Percentiles rank a stretch among this genome's conserved stretches.
Evolutionary conservation across 2,329 filamentous ascomycete species (phyloP).

Genomic region (Monilinia fructicola): DNA sequence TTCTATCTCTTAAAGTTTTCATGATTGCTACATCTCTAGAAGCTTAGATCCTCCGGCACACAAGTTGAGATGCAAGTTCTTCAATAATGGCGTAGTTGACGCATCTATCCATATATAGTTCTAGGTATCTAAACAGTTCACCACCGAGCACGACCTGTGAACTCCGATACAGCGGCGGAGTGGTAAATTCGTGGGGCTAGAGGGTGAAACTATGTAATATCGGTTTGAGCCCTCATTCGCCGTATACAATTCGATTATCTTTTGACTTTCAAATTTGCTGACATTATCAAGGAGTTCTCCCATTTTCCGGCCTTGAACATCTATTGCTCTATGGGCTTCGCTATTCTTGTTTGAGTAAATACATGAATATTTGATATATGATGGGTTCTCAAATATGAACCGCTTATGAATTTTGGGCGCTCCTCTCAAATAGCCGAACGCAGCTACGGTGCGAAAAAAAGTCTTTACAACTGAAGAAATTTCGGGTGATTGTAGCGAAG

Average conservation of each 20-base stretch:
- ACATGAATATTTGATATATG: background rate
- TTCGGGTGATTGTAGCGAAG: no score
- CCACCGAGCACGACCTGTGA: background rate
- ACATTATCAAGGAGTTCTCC: background rate
- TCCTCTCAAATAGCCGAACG: slow-evolving; percentile 20
- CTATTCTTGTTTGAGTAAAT: background rate
- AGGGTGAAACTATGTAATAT: background rate
- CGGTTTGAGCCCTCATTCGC: background rate
- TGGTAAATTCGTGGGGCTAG: background rate
- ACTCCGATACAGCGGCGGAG: background rate
- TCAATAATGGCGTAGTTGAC: background rate
- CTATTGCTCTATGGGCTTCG: background rate
- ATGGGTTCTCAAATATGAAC: slow-evolving; percentile 15
- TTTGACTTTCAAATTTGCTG: background rate
- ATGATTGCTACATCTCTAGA: background rate
- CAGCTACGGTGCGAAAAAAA: slow-evolving; percentile 3
- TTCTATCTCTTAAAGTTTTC: fast-evolving
- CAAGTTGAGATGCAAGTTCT: background rate
- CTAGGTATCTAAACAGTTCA: background rate
- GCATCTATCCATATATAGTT: background rate
- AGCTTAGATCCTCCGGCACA: background rate
- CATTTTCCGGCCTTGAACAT: background rate
- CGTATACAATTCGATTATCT: background rate
- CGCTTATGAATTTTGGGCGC: slow-evolving; percentile 21
- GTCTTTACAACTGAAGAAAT: background rate